These are phyloP conservation scores for Verticillium longisporum DNA, from an alignment of 2,329 filamentous ascomycete genomes.

Conservation along the genomic window DNA sequence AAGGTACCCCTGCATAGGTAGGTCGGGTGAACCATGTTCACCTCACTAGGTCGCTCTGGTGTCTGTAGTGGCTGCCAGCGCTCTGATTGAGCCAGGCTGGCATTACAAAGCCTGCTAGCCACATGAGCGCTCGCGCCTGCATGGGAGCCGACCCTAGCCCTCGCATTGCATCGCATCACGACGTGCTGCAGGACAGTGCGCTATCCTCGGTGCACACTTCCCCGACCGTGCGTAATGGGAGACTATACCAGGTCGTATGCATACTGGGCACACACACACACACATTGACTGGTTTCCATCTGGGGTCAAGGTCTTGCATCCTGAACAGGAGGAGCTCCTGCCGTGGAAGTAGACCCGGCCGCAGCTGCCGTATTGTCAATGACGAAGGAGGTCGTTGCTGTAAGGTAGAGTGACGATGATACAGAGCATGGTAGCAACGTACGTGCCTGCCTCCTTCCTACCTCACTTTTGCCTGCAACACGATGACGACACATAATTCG, in stretches of 20 bases:
- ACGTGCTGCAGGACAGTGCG: background rate
- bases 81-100: background rate
- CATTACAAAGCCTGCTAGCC: background rate
- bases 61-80: too few relatives aligned
- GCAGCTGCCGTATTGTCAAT: background rate
- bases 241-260: background rate
- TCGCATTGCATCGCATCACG: background rate
- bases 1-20: too few relatives aligned
- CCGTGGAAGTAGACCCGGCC: background rate
- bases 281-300: too few relatives aligned
- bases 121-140: background rate
- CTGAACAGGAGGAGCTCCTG: background rate
- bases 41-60: background rate
- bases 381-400: too few relatives aligned
- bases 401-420: too few relatives aligned
- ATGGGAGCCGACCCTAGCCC: constrained; percentile 1
- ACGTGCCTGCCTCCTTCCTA: too few relatives aligned
- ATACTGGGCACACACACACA: too few relatives aligned
- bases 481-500: background rate
- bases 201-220: background rate
- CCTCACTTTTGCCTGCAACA: background rate
- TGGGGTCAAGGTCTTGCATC: background rate
- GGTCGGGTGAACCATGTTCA: too few relatives aligned
- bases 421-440: background rate
- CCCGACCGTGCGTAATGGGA: background rate